Evolutionary conservation across 2,329 filamentous ascomycete genomes (phyloP), one percentile per base, ranked within the genome.

Genomic region (Bipolaris cookei): DNA sequence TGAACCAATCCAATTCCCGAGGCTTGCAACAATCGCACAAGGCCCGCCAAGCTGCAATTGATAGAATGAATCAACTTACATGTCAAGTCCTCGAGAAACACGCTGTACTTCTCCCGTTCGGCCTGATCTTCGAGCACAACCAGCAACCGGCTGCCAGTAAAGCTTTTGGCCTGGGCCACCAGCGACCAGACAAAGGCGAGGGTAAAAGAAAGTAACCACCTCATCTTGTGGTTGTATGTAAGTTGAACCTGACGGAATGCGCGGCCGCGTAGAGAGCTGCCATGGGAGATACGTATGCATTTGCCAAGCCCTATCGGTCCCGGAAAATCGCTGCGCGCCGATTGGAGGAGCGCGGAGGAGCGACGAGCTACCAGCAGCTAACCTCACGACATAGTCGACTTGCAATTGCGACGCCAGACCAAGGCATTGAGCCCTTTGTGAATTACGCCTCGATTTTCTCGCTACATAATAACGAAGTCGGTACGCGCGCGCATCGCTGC

Each of bases 81-180:
- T 74, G 86, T 82, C 58, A 95, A 77, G 73, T 92, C 90, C 54
- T 83, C 84, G 63, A 92, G 82, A 76, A 98, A 94, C 70, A 88
- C 89, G 56, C 90, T 90, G 79, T 97, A 99, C 66, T 85, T 85
- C 67, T 85, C 85, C 83, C 93, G 92, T 73, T 97, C 91, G 39
- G 86, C 84, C 62, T 87, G 83, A 69, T 96, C 90, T 71, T 98
- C 94, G 51, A 97, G 79, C 57, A 99, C 85, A 59, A 96, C 92
- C 71, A 99, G 83, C 77, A 98, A 79, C 74, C 92, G 86, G 77
- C 85, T 86, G 58, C 94, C 95, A 46, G 87, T 84, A 62, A 88
- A 89, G 81, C 93, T 97, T 71, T 90, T 80, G 55, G 92, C 92
- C 76, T 89, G 85, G 66, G 86, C 90, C 56, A 87, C 81, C 71